phyloP scores from a whole-genome alignment of 768 basidiomycete genomes.

The Lactarius tabidus region DNA sequence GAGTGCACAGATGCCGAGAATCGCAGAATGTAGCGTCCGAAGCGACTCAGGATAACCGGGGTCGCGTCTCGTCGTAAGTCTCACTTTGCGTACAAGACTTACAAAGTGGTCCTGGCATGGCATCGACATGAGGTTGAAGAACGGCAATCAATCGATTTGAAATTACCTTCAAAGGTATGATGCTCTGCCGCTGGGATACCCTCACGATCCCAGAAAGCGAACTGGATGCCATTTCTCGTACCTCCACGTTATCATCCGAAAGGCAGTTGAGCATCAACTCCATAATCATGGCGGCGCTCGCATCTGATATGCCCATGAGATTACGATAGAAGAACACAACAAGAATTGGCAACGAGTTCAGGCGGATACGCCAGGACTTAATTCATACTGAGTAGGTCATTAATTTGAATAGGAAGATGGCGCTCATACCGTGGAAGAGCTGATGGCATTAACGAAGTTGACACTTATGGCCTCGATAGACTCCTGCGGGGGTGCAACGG shows the following conservation, averaged over 20 bases:
- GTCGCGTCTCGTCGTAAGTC: slow-evolving; percentile 65
- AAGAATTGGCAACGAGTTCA: slow-evolving; percentile 83
- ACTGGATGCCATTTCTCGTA: slow-evolving; percentile 86
- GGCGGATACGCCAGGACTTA: slow-evolving; percentile 87
- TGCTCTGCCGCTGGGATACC: slow-evolving; percentile 86
- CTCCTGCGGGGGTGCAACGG: slow-evolving; percentile 66
- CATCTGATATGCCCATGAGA: slow-evolving; percentile 67
- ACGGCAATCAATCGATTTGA: slow-evolving; percentile 4
- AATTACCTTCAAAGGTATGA: slow-evolving; percentile 74
- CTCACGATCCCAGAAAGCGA: slow-evolving; percentile 82
- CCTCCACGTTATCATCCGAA: slow-evolving; percentile 88
- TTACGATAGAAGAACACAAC: slow-evolving; percentile 92
- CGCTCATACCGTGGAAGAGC: slow-evolving; percentile 63
- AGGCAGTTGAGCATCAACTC: slow-evolving; percentile 81
- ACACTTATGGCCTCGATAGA: slow-evolving; percentile 58
- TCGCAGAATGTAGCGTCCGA: slow-evolving; percentile 68
- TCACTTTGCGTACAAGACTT: slow-evolving; percentile 52
- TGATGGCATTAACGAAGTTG: slow-evolving; percentile 65
- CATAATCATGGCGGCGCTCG: slow-evolving; percentile 67
- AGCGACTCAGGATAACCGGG: slow-evolving; percentile 68
- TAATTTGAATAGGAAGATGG: slow-evolving; percentile 12
- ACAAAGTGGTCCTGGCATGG: slow-evolving; percentile 72
- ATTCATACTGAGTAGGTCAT: slow-evolving; percentile 9
- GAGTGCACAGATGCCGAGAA: slow-evolving; percentile 47
- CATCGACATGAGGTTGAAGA: slow-evolving; percentile 6